These are phyloP conservation scores for Royoungia palumana DNA, from an alignment of 768 basidiomycete species.

Conservation along the genomic window DNA sequence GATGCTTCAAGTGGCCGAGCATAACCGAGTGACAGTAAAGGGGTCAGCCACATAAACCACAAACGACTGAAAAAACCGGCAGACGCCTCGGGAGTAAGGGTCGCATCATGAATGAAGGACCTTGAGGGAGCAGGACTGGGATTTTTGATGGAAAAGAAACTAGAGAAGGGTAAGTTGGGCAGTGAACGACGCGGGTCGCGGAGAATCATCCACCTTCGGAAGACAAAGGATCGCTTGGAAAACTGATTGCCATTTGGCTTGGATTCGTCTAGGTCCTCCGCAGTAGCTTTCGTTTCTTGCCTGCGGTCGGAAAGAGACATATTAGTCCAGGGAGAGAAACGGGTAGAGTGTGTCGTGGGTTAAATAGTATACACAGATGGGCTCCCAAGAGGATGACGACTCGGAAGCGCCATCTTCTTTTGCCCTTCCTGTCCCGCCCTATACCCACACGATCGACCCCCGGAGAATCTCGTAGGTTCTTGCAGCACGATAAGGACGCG, in stretches of 20 bases:
- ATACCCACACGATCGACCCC: too few relatives aligned
- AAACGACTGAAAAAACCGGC: conserved; percentile 58
- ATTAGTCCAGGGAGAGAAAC: too few relatives aligned
- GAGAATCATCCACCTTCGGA: conserved; percentile 3
- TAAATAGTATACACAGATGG: too few relatives aligned
- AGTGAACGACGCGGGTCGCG: not conserved
- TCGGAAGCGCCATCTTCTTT: too few relatives aligned
- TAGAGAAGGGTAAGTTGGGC: not conserved
- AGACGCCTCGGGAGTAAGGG: conserved; percentile 60
- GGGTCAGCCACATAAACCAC: conserved; percentile 75
- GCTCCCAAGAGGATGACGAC: too few relatives aligned
- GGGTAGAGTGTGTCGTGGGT: too few relatives aligned
- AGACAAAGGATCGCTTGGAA: not conserved
- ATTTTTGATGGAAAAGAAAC: conserved; percentile 13
- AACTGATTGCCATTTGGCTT: not conserved
- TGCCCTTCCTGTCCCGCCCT: too few relatives aligned
- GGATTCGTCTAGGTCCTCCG: not conserved
- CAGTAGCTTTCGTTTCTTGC: not conserved
- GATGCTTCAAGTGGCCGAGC: conserved; percentile 74
- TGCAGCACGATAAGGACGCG: too few relatives aligned
- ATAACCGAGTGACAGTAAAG: conserved; percentile 71
- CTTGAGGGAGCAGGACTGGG: conserved; percentile 40
- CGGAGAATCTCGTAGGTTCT: too few relatives aligned
- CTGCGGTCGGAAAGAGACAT: conserved; percentile 8
- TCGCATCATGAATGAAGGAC: conserved; percentile 56